Percentiles rank a stretch among this genome's conserved stretches.
phyloP scores from a whole-genome alignment of 1,139 yeast species.

The Lodderomyces oxycetoniae region DNA sequence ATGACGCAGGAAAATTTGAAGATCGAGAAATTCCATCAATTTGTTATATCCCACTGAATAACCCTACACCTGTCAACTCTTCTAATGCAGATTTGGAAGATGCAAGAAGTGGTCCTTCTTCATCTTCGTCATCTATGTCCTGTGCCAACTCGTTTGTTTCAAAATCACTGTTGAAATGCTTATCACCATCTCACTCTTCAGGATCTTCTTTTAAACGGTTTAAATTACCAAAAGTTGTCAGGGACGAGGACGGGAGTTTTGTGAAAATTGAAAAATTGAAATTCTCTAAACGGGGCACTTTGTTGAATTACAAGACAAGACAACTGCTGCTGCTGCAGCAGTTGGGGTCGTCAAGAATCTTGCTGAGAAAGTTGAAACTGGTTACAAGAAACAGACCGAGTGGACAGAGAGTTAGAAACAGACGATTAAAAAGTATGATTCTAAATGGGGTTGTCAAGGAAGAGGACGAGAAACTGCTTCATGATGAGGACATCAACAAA shows the following conservation, averaged over 20 bases:
- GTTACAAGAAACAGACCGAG: background rate
- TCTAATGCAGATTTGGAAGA: no score
- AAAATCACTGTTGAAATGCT: background rate
- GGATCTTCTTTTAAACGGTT: background rate
- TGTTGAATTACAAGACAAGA: slow-evolving; percentile 3
- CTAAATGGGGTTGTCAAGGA: background rate
- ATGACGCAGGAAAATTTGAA: background rate
- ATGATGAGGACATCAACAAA: background rate
- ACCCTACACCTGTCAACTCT: no score
- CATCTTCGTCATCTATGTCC: no score
- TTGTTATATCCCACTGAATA: background rate
- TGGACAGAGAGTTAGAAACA: background rate
- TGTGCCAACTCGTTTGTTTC: background rate
- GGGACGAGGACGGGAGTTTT: slow-evolving; percentile 1
- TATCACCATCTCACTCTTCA: background rate
- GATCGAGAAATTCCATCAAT: background rate
- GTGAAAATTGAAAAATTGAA: slow-evolving; percentile 5
- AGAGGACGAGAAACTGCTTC: background rate
- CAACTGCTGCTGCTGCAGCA: background rate
- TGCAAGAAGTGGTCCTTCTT: no score
- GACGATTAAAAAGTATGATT: background rate
- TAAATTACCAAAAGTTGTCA: slow-evolving; percentile 1
- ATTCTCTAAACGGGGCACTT: slow-evolving; percentile 4
- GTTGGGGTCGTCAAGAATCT: background rate
- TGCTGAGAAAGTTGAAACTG: background rate